A percentile compares a stretch with the other conserved stretches of the same genome.
Conservation (phyloP, 164 flowering plant species). For the Platanus orientalis region DNA sequence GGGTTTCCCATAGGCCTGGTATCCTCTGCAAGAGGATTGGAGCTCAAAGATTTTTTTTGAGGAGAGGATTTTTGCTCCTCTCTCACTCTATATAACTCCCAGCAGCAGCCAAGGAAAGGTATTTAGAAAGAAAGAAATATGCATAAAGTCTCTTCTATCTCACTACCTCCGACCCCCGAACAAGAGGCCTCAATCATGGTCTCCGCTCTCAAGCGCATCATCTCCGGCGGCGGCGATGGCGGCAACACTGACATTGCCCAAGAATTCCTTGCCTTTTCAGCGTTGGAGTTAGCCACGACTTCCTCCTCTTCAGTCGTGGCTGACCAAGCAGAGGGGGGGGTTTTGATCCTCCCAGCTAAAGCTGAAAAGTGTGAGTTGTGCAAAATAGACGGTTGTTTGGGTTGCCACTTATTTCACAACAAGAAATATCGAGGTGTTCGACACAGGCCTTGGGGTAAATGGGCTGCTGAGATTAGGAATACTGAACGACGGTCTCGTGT, state of each 20-base stretch:
- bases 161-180: constrained; percentile 32
- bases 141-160: constrained; percentile 11
- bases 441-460: constrained; percentile 54
- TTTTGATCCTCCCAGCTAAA: constrained; percentile 11
- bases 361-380: constrained; percentile 39
- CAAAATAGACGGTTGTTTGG: constrained; percentile 40
- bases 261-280: neutral
- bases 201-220: constrained; percentile 33
- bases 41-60: no score
- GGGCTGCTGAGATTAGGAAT: constrained; percentile 61
- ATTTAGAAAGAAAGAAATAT: no score
- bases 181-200: constrained; percentile 46
- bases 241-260: neutral
- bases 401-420: constrained; percentile 41
- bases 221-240: constrained; percentile 20
- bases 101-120: no score
- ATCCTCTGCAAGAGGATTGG: no score
- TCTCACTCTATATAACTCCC: no score
- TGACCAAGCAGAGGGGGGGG: neutral
- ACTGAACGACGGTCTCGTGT: no score
- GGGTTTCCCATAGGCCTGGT: no score
- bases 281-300: neutral
- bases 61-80: no score
- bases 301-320: no score
- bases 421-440: constrained; percentile 40